Evolutionary conservation across 2,329 filamentous ascomycete genomes (phyloP).

Genomic region (Sclerotinia sclerotiorum): DNA sequence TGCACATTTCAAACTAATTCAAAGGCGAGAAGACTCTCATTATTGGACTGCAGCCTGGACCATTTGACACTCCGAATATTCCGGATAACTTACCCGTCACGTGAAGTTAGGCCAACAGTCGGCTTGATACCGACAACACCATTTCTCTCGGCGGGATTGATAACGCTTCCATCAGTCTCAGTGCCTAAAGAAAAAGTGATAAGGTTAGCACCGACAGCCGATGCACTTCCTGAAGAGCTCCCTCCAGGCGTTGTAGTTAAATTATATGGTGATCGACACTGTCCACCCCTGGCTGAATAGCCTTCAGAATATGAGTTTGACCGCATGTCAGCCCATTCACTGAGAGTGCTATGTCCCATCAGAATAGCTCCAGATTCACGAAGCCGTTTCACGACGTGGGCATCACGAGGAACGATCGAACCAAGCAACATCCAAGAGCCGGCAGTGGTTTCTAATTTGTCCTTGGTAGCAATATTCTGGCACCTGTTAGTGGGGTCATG

Average conservation of each 20-base stretch:
- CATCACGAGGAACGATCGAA: conserved; percentile 65
- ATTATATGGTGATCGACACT: conserved; percentile 66
- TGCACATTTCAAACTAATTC: neutral
- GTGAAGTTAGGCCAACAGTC: conserved; percentile 70
- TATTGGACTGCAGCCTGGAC: conserved; percentile 45
- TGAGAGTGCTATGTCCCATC: conserved; percentile 68
- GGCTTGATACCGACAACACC: conserved; percentile 73
- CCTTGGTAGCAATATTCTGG: conserved; percentile 62
- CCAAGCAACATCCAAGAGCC: conserved; percentile 68
- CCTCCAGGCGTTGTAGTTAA: conserved; percentile 67
- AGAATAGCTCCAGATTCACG: conserved; percentile 62
- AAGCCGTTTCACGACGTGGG: conserved; percentile 60
- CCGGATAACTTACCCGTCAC: conserved; percentile 45
- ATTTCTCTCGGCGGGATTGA: conserved; percentile 69
- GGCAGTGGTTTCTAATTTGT: conserved; percentile 72
- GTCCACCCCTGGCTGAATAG: conserved; percentile 63
- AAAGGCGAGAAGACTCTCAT: conserved; percentile 33
- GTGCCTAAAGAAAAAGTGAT: conserved; percentile 67
- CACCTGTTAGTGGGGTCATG: neutral
- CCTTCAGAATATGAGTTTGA: conserved; percentile 67
- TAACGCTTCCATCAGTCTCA: conserved; percentile 72
- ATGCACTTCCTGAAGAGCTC: conserved; percentile 65
- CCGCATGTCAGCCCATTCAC: conserved; percentile 75
- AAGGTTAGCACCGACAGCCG: conserved; percentile 62
- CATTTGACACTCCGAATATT: neutral